Base-by-base conservation (phyloP, 495 filamentous ascomycete species). In the Pyrenula aspistea region DNA sequence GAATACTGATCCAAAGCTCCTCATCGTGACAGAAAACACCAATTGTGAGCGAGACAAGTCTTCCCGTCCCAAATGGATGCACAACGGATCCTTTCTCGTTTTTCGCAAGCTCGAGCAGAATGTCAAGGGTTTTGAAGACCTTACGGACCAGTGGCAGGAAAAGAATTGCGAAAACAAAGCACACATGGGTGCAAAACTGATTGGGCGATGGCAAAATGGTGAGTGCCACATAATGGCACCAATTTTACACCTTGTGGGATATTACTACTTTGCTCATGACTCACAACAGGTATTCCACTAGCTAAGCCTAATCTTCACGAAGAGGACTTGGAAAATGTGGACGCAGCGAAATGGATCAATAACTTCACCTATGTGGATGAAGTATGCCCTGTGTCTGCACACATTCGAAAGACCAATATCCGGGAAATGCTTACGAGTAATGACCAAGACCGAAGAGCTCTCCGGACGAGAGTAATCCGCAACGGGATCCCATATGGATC, bases 141-240 rank as follows among this genome's bases (percentile, higher is more conserved):
- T 58, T 21, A 49, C 25, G 2, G 49, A 55, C 3, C 36, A 58
- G 21, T 54, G 12, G 47, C 3, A 54, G 10, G 15, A 8, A 10
- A 24, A 15, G 24, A 31, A 51, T 47, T 57, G 52, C 50, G 22
- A 62, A 24, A 56, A 49, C 57, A 47, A 58, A 54, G 68, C 69
- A 19, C 59, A 69, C 31, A 53, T 73, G 25, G 61, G 51, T n/a
- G 67, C 63, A n/a, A 62, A 65, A 36, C 24, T 72, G 53, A 67
- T 72, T 59, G 70, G 70, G 12, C 53, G 68, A 53, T 72, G 70
- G 70, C 68, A 64, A 57, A 72, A 60, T 22, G 70, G 70, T 72
- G 55, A 49, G 58, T 56, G 12, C 31, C 1, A 20, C 31, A 10
- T 55, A 2, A 15, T 0, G 36, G 36, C 12, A 36, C 22, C 20